Evolutionary conservation across 345 rosid genomes (phyloP).

Genomic region (Euclidium syriacum): DNA sequence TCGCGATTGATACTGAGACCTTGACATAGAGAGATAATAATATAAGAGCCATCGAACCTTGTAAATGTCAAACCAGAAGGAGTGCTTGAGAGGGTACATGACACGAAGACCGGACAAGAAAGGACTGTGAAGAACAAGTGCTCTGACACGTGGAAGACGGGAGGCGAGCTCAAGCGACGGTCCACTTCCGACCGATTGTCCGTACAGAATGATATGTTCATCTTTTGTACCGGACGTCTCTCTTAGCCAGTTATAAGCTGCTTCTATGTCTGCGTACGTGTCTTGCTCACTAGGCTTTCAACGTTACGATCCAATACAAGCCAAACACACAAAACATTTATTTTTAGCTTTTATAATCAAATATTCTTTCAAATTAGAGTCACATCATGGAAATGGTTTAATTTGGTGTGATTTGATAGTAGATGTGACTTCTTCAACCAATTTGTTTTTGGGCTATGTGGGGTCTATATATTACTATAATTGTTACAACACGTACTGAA

Average conservation of each 20-base stretch:
- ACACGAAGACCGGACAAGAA: slow-evolving; percentile 85
- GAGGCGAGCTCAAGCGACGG: slow-evolving; percentile 74
- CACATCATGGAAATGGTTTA: too few relatives aligned
- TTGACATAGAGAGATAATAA: not conserved
- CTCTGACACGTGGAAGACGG: slow-evolving; percentile 58
- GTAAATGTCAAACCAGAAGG: slow-evolving; percentile 83
- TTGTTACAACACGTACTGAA: not conserved
- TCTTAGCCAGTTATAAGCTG: slow-evolving; percentile 61
- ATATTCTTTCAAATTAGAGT: too few relatives aligned
- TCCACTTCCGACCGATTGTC: slow-evolving; percentile 91
- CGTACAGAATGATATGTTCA: slow-evolving; percentile 71
- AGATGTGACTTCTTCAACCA: too few relatives aligned
- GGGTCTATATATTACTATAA: too few relatives aligned
- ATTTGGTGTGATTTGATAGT: too few relatives aligned
- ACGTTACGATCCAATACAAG: not conserved
- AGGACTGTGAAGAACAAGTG: slow-evolving; percentile 78
- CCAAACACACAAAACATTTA: too few relatives aligned
- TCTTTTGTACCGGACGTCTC: slow-evolving; percentile 57
- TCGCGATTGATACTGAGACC: not conserved
- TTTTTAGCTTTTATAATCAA: too few relatives aligned
- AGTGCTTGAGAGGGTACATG: slow-evolving; percentile 69
- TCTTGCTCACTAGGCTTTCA: slow-evolving; percentile 78
- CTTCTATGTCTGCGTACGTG: slow-evolving; percentile 87
- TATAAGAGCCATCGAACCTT: slow-evolving; percentile 41
- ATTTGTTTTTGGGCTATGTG: too few relatives aligned